phyloP scores from a whole-genome alignment of 2,329 filamentous ascomycete species.

The Dactylonectria macrodidyma region DNA sequence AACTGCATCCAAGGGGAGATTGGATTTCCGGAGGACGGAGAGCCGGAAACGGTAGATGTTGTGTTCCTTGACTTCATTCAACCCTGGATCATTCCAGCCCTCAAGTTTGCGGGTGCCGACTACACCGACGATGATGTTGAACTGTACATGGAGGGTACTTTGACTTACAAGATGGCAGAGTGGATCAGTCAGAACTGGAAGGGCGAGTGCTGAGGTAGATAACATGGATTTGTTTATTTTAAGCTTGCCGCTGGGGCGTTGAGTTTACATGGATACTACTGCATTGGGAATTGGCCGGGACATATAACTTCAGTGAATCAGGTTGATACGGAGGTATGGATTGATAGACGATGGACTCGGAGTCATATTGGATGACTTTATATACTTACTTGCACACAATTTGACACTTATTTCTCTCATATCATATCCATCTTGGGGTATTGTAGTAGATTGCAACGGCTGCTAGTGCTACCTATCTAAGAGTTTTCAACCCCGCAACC shows the following conservation, averaged over 20 bases:
- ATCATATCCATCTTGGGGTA: constrained; percentile 12
- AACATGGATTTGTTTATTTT: background rate
- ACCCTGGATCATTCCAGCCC: constrained; percentile 82
- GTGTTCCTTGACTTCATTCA: constrained; percentile 95
- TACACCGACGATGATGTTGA: constrained; percentile 65
- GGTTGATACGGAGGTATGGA: background rate
- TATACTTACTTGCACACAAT: background rate
- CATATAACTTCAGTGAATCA: background rate
- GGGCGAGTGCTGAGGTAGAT: constrained; percentile 57
- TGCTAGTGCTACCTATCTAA: constrained; percentile 41
- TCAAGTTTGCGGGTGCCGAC: constrained; percentile 72
- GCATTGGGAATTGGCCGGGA: constrained; percentile 2
- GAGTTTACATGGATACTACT: background rate
- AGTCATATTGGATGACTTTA: background rate
- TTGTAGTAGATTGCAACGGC: constrained; percentile 38
- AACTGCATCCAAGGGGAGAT: constrained; percentile 85
- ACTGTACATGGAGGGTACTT: constrained; percentile 67
- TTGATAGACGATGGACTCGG: background rate
- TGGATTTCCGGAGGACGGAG: constrained; percentile 69
- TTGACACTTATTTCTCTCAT: background rate
- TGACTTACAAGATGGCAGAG: constrained; percentile 68
- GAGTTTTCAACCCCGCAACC: constrained; percentile 24
- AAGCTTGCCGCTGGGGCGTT: constrained; percentile 17
- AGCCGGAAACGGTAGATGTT: constrained; percentile 84
- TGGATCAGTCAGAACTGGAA: constrained; percentile 75